Evolutionary conservation across 23 red algal species (phyloP), one percentile per base, ranked within the genome.

Genomic region (Gracilaria vermiculophylla): DNA sequence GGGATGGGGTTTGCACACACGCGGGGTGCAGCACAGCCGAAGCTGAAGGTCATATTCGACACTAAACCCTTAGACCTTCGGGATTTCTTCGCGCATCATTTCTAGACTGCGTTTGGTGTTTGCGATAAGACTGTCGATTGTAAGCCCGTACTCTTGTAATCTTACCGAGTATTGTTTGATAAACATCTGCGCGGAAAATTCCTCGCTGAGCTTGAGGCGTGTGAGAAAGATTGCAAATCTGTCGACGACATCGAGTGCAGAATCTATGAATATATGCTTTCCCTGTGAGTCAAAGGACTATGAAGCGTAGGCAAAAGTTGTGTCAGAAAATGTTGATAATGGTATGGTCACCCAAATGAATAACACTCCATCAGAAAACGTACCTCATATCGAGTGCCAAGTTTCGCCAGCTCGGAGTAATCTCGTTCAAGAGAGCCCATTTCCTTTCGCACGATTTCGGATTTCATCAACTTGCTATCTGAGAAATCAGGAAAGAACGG

Each of bases 141-240:
- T 88, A 31, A 88, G 69, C 33, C 84, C 84, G 17, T 77, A 88
- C 44, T 88, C 51, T 76, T 88, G 67, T 48, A 88, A 70, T 51
- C 48, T 73, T 0, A 88, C 36, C 5, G 49, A 53, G 17, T 88
- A 88, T 56, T 88, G 84, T 55, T 88, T 88, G 72, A 88, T 78
- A 51, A 88, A 88, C 84, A 88, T 88, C 41, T 88, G 84, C 25
- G 84, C 84, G 35, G 66, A 77, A 56, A 88, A 88, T 43, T 88
- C 84, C 35, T 77, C 84, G 37, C 84, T 88, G 1, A 88, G 49
- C 72, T 88, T 88, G 21, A 88, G 69, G 3, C 84, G 39, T 45
- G 84, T 77, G 8, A 88, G 84, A 58, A 88, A 76, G 49, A 88
- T 76, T 5, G 84, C 65, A 21, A 76, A 88, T 44, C 84, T 42